phyloP scores from a whole-genome alignment of 495 filamentous ascomycete genomes.

The Tuber microsphaerosporum region DNA sequence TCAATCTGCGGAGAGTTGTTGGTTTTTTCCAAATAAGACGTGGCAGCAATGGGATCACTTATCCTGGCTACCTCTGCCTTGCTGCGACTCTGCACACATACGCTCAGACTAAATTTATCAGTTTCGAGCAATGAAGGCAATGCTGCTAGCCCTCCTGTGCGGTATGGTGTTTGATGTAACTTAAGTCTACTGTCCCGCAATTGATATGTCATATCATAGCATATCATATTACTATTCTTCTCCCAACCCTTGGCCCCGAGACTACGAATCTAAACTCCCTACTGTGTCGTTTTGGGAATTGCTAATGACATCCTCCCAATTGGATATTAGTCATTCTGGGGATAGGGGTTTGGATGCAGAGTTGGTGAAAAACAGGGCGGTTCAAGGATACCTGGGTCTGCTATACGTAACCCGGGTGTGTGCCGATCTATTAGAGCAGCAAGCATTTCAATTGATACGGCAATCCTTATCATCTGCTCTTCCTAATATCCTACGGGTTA shows the following conservation, averaged over 20 bases:
- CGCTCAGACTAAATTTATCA: conserved; percentile 25
- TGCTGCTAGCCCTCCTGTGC: conserved; percentile 48
- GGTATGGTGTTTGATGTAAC: conserved; percentile 55
- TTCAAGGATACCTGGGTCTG: conserved; percentile 45
- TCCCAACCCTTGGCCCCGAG: neutral
- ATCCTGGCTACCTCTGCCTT: neutral
- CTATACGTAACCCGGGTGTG: conserved; percentile 42
- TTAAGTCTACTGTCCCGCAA: conserved; percentile 7
- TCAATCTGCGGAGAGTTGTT: neutral
- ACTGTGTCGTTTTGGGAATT: neutral
- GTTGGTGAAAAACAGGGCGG: conserved; percentile 52
- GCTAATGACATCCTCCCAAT: neutral
- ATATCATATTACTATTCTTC: neutral
- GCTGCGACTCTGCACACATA: conserved; percentile 7
- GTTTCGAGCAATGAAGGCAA: conserved; percentile 48
- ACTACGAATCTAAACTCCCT: neutral
- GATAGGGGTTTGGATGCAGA: conserved; percentile 55
- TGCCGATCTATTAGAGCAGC: conserved; percentile 47
- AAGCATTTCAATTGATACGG: conserved; percentile 43
- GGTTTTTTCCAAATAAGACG: neutral
- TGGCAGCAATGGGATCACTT: neutral
- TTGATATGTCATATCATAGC: neutral
- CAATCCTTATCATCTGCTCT: conserved; percentile 45
- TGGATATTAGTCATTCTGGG: conserved; percentile 54
- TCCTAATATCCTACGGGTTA: conserved; percentile 48